These are phyloP conservation scores for Sclerotinia spermophila DNA, from an alignment of 2,329 filamentous ascomycete genomes.

Conservation along the genomic window DNA sequence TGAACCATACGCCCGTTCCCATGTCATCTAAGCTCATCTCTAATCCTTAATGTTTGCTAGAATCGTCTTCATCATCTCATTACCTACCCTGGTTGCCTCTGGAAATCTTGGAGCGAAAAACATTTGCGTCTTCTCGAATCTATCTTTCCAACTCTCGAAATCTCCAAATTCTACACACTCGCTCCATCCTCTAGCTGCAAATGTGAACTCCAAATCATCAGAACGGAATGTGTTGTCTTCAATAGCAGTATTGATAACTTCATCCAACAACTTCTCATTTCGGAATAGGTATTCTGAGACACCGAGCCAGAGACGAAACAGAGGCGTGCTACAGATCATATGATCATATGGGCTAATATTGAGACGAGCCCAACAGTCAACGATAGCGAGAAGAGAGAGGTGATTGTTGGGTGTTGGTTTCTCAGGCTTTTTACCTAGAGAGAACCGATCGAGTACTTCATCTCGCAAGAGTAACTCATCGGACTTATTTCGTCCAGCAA, in stretches of 20 bases:
- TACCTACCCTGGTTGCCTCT: conserved; percentile 82
- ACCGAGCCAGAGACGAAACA: conserved; percentile 93
- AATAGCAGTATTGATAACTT: conserved; percentile 79
- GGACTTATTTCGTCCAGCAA: conserved; percentile 49
- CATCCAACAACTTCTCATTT: conserved; percentile 73
- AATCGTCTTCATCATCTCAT: conserved; percentile 96
- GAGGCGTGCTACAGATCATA: conserved; percentile 98
- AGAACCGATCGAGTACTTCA: conserved; percentile 83
- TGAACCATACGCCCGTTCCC: not conserved
- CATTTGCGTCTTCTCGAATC: conserved; percentile 83
- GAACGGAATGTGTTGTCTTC: conserved; percentile 89
- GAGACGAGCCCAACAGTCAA: conserved; percentile 95
- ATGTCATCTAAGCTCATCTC: not conserved
- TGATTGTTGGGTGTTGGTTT: conserved; percentile 81
- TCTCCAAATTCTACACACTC: conserved; percentile 88
- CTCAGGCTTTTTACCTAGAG: conserved; percentile 62
- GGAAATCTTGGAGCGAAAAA: conserved; percentile 91
- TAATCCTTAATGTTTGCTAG: conserved; percentile 66
- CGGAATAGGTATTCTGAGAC: conserved; percentile 97
- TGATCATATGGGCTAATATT: conserved; percentile 96
- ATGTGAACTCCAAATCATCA: conserved; percentile 96
- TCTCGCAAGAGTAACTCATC: conserved; percentile 69
- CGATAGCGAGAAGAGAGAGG: conserved; percentile 88
- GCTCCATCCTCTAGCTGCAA: conserved; percentile 93
- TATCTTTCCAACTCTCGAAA: conserved; percentile 87